phyloP scores from a whole-genome alignment of 805 yeast genomes.

The Vanderwaltozyma tropicalis region DNA sequence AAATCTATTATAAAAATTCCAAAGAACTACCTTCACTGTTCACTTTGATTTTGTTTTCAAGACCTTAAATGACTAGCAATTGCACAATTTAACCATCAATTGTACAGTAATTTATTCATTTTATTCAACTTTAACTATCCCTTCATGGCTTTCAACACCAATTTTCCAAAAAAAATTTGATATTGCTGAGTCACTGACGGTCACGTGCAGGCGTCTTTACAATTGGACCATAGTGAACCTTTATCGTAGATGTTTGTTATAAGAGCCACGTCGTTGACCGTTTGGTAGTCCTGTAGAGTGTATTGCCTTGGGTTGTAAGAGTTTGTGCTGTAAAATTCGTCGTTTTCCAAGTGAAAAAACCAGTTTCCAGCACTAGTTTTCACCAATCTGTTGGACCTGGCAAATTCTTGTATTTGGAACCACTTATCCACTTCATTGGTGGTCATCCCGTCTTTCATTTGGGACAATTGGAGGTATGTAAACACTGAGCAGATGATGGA shows the following conservation, averaged over 20 bases:
- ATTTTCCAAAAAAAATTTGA: no score
- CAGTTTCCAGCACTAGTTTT: slow-evolving; percentile 8
- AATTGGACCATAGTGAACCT: slow-evolving; percentile 19
- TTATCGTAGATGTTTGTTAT: slow-evolving; percentile 25
- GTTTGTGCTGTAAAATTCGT: slow-evolving; percentile 22
- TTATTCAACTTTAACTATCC: background rate
- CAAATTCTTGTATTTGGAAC: slow-evolving; percentile 48
- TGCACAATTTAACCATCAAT: no score
- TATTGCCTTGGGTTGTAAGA: slow-evolving; percentile 20
- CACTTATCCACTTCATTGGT: slow-evolving; percentile 69
- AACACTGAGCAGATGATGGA: slow-evolving; percentile 37
- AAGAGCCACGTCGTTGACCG: slow-evolving; percentile 10
- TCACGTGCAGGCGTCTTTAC: slow-evolving; percentile 11
- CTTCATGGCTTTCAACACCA: no score
- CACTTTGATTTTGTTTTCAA: no score
- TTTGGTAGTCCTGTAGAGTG: slow-evolving; percentile 5
- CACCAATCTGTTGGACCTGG: slow-evolving; percentile 32
- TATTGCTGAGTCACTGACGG: background rate
- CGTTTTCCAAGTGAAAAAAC: slow-evolving; percentile 8
- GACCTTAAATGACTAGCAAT: background rate
- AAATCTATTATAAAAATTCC: no score
- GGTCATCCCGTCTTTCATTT: slow-evolving; percentile 57
- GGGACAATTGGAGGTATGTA: slow-evolving; percentile 35
- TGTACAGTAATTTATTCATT: no score
- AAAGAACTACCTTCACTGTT: no score